These are phyloP conservation scores for Chlorella variabilis DNA, from an alignment of 163 green algal genomes.

Conservation along the genomic window DNA sequence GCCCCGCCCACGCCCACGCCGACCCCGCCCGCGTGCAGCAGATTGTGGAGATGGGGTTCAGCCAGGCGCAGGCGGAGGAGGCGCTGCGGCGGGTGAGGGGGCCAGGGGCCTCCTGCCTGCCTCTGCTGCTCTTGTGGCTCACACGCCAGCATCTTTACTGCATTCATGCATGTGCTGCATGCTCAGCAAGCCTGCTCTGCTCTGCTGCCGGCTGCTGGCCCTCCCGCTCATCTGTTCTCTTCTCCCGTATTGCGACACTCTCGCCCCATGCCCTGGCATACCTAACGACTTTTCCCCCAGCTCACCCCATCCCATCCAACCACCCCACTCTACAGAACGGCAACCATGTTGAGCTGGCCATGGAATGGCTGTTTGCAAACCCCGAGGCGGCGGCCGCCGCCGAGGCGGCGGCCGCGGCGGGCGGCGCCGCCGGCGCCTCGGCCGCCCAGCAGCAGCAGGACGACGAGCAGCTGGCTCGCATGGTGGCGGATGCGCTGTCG, in stretches of 20 bases:
- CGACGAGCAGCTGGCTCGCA: constrained; percentile 31
- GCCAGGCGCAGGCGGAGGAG: constrained; percentile 68
- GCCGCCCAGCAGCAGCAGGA: not conserved
- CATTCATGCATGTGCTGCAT: too few species aligned
- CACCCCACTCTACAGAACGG: constrained; percentile 52
- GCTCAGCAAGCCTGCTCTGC: not conserved
- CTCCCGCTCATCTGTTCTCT: not conserved
- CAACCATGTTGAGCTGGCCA: constrained; percentile 89
- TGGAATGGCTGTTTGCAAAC: constrained; percentile 93
- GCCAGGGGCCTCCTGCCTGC: too few species aligned
- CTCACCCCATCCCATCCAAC: too few species aligned
- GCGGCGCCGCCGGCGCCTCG: not conserved
- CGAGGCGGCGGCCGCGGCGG: not conserved
- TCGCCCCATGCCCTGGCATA: too few species aligned
- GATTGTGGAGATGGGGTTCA: constrained; percentile 95
- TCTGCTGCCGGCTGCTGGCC: not conserved
- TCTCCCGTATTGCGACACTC: not conserved
- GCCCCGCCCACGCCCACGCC: not conserved
- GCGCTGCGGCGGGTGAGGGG: constrained; percentile 72
- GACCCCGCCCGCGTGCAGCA: constrained; percentile 58
- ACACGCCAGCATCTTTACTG: not conserved
- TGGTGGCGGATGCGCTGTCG: constrained; percentile 23
- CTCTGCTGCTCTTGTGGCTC: too few species aligned
- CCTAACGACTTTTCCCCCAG: too few species aligned
- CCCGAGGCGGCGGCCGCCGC: constrained; percentile 42